Conservation (phyloP, 345 rosid species). For the Acer negundo region DNA sequence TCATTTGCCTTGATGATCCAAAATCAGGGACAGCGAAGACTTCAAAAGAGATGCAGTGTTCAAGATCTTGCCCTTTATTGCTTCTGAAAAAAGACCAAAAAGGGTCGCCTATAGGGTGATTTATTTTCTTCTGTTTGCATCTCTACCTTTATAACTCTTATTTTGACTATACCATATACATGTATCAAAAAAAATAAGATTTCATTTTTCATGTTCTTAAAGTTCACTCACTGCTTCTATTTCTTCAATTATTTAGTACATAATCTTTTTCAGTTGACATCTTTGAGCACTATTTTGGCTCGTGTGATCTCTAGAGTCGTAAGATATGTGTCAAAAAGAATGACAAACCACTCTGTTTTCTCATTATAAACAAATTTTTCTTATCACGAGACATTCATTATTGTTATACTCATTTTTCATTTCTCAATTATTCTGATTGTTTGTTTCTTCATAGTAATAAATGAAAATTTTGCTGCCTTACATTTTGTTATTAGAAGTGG, state of each 20-base stretch:
- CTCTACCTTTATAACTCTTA: neutral
- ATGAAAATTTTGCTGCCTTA: neutral
- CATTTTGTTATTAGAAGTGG: neutral
- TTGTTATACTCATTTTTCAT: neutral
- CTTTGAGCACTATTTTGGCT: neutral
- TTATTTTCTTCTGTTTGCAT: slow-evolving; percentile 20
- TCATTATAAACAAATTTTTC: neutral
- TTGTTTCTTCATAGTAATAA: neutral
- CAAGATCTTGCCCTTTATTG: slow-evolving; percentile 69
- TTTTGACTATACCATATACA: neutral
- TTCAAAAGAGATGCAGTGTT: slow-evolving; percentile 41
- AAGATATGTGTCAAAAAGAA: neutral
- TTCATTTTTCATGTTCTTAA: neutral
- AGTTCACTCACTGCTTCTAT: neutral
- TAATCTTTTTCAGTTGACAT: neutral
- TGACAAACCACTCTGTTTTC: neutral
- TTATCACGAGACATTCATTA: neutral
- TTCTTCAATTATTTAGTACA: neutral
- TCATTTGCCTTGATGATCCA: slow-evolving; percentile 52
- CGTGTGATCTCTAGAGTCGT: neutral
- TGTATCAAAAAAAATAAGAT: neutral
- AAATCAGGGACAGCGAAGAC: slow-evolving; percentile 27
- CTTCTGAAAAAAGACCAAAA: slow-evolving; percentile 56
- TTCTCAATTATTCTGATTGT: neutral
- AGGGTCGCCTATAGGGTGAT: slow-evolving; percentile 55